Base-by-base conservation (phyloP, 139 green algal genomes). In the Yamagishiella unicocca region DNA sequence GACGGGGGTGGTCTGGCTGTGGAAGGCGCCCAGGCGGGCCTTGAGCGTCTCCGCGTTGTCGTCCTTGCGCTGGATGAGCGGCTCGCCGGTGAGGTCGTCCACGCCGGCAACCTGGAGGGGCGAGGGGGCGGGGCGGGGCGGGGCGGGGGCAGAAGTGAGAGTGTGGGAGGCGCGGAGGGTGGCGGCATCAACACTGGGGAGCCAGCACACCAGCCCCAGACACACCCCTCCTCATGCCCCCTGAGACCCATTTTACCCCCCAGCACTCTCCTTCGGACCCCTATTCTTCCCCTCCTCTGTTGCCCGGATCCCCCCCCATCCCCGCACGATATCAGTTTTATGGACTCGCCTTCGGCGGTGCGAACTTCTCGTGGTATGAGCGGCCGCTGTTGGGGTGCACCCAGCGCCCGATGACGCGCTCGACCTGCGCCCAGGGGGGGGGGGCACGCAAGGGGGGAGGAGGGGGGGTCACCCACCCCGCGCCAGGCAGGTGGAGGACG, bases 41-140 rank as follows among this genome's bases (percentile, higher is more conserved):
- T 98, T 98, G 21, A 99, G 93, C 17, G 97, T 99, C 54, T 99
- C 97, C 12, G 95, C 97, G 88, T 99, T 99, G 94, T 99, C 98
- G 89, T 99, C 98, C 92, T 99, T 99, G 55, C 98, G 93, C 87
- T 95, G 91, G 35, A 99, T 95, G 25, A 99, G 95, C 5, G 97
- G 96, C 93, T 99, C 98, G 5, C 98, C 92, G 0, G 93, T 95
- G 19, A 94, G 35, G 88, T 96, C 94, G 62, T 96, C 94, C n/a
- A 88, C 62, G 37, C 91, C 91, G 9, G 91, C 82, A 54, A 93
- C 87, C 84, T 90, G 80, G 9, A 17, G 45, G 43, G 64, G 42
- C 38, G 29, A 37, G 45, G 10, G 4, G 67, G 4, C 21, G 3
- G 9, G 37, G 37, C 35, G 67, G 37, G 67, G 67, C n/a, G 29